Conservation (phyloP, 2,329 filamentous ascomycete genomes). For the Venturia nashicola region DNA sequence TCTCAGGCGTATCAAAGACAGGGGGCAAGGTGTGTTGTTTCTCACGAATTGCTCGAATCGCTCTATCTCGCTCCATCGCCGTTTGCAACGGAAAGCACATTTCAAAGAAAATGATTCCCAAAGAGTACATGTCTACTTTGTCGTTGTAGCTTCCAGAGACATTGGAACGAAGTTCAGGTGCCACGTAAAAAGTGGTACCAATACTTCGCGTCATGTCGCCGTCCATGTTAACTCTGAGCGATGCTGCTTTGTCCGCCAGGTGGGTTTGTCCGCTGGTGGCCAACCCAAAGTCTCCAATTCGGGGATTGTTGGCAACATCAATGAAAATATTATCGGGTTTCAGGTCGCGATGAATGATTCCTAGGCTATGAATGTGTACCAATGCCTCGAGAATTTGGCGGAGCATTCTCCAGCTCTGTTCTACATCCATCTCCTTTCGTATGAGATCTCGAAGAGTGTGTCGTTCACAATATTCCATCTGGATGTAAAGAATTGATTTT, state of each 20-base stretch:
- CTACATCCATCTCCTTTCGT: conserved; percentile 59
- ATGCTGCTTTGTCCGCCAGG: conserved; percentile 39
- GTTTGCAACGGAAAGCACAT: conserved; percentile 64
- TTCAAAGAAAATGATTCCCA: conserved; percentile 96
- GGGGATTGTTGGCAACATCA: conserved; percentile 76
- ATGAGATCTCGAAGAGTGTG: conserved; percentile 85
- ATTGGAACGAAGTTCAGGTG: conserved; percentile 74
- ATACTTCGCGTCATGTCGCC: conserved; percentile 58
- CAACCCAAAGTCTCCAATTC: conserved; percentile 92
- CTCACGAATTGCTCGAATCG: conserved; percentile 58
- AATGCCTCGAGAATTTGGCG: conserved; percentile 84
- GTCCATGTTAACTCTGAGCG: conserved; percentile 19
- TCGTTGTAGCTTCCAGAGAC: conserved; percentile 70
- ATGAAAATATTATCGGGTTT: conserved; percentile 99
- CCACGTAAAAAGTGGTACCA: conserved; percentile 80
- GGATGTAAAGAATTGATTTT: conserved; percentile 79
- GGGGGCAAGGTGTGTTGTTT: conserved; percentile 56
- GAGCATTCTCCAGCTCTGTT: conserved; percentile 82
- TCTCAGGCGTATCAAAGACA: conserved; percentile 61
- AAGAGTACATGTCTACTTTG: conserved; percentile 97
- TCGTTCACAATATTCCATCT: conserved; percentile 98
- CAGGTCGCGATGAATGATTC: conserved; percentile 89
- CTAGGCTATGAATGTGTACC: conserved; percentile 76
- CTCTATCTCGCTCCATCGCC: conserved; percentile 49
- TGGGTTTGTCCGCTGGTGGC: conserved; percentile 78